A percentile compares a stretch with the other conserved stretches of the same genome.
Conservation (phyloP, 768 basidiomycete species). For the Lactarius hatsudake region DNA sequence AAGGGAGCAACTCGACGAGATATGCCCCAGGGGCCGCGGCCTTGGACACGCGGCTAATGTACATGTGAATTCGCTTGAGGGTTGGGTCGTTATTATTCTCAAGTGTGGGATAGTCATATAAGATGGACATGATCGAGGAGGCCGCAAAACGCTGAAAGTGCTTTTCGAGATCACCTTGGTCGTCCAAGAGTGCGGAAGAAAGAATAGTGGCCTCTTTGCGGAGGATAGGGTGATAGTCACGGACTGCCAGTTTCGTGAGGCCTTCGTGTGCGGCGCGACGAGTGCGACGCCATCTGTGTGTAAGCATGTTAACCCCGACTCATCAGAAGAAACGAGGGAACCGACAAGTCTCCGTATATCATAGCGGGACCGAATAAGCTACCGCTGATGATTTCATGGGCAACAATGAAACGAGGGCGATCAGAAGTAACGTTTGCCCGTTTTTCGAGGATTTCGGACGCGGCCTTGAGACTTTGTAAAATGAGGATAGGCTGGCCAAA, state of each 20-base stretch:
- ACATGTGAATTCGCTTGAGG: conserved; percentile 1
- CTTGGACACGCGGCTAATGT: not conserved
- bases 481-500: conserved; percentile 29
- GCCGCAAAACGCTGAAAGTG: conserved; percentile 8
- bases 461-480: conserved; percentile 35
- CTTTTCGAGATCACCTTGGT: not conserved
- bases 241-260: conserved; percentile 2
- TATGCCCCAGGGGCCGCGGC: conserved; percentile 25
- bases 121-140: conserved; percentile 10
- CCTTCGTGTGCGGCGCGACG: conserved; percentile 19
- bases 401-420: conserved; percentile 33
- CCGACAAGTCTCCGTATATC: conserved; percentile 30
- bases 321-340: not conserved
- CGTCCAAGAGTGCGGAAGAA: not conserved
- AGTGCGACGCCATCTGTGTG: conserved; percentile 14
- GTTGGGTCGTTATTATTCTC: conserved; percentile 14
- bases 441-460: conserved; percentile 40
- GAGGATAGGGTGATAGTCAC: conserved; percentile 5
- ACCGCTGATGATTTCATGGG: conserved; percentile 34
- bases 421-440: conserved; percentile 32
- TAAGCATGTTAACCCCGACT: not conserved
- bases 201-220: conserved; percentile 13
- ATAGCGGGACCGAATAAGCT: conserved; percentile 32
- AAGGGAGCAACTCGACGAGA: conserved; percentile 29
- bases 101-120: conserved; percentile 16